A percentile compares a stretch with the other conserved stretches of the same genome.
Conservation (phyloP, 2,329 filamentous ascomycete species). For the Aspergillaceae sp. region DNA sequence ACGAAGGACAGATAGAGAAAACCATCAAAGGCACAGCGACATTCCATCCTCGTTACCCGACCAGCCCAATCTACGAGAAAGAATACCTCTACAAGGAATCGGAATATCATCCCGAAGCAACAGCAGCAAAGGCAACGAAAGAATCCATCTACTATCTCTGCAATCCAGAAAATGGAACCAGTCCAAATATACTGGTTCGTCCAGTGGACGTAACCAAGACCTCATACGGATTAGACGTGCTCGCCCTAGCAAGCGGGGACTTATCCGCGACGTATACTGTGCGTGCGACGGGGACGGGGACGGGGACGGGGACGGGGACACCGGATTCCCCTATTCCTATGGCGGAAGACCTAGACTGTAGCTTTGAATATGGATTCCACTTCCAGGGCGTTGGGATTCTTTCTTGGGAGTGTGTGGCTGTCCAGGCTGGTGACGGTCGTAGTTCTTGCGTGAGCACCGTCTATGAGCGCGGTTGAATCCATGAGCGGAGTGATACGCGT, state of each 20-base stretch:
- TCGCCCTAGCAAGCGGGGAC: too few relatives aligned
- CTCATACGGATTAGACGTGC: too few relatives aligned
- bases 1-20: conserved; percentile 31
- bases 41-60: conserved; percentile 56
- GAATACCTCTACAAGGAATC: conserved; percentile 27
- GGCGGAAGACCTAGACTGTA: too few relatives aligned
- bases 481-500: not conserved
- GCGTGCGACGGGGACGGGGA: not conserved
- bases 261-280: conserved; percentile 7
- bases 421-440: not conserved
- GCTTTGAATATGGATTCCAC: conserved; percentile 16
- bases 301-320: not conserved
- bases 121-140: not conserved
- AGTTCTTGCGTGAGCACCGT: not conserved
- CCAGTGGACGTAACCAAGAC: not conserved
- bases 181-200: not conserved
- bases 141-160: conserved; percentile 8
- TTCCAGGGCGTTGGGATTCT: conserved; percentile 20
- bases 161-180: not conserved
- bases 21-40: conserved; percentile 52
- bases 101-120: not conserved
- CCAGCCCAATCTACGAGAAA: conserved; percentile 29
- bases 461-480: not conserved
- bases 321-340: too few relatives aligned
- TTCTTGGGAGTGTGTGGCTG: conserved; percentile 13